Conservation (phyloP, 257 asterid genomes). For the Solanum chiquidenum region DNA sequence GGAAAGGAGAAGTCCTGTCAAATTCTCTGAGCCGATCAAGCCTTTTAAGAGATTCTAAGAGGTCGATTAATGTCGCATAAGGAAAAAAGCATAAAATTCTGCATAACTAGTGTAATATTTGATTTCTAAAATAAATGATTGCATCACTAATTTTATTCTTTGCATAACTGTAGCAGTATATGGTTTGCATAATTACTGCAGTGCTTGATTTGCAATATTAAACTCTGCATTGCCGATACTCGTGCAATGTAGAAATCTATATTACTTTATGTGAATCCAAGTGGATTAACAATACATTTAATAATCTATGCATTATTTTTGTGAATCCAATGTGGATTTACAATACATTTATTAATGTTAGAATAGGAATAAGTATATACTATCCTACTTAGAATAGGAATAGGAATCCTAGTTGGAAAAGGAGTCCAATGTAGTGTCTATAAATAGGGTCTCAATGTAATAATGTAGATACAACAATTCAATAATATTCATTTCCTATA, state of each 20-base stretch:
- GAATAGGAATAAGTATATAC: too few relatives aligned
- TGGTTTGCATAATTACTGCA: background rate
- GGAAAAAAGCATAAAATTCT: background rate
- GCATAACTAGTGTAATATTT: background rate
- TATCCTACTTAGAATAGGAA: too few relatives aligned
- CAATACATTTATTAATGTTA: background rate
- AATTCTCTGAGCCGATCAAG: background rate
- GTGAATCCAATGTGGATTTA: background rate
- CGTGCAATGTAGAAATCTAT: background rate
- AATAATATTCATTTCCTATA: too few relatives aligned
- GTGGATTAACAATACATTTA: background rate
- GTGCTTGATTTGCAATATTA: background rate
- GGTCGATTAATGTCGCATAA: background rate
- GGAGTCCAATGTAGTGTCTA: too few relatives aligned
- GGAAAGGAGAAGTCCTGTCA: background rate
- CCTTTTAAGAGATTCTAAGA: background rate
- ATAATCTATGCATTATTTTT: background rate
- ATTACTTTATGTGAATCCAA: background rate
- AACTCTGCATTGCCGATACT: background rate
- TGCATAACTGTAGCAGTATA: background rate
- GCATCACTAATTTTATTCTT: background rate
- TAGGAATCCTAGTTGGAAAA: too few relatives aligned
- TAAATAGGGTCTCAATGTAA: too few relatives aligned
- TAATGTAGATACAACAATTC: too few relatives aligned
- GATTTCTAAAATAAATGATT: background rate